Percentiles rank a stretch among this genome's conserved stretches.
Conservation (phyloP, 2,329 filamentous ascomycete genomes). For the Didymella exigua region DNA sequence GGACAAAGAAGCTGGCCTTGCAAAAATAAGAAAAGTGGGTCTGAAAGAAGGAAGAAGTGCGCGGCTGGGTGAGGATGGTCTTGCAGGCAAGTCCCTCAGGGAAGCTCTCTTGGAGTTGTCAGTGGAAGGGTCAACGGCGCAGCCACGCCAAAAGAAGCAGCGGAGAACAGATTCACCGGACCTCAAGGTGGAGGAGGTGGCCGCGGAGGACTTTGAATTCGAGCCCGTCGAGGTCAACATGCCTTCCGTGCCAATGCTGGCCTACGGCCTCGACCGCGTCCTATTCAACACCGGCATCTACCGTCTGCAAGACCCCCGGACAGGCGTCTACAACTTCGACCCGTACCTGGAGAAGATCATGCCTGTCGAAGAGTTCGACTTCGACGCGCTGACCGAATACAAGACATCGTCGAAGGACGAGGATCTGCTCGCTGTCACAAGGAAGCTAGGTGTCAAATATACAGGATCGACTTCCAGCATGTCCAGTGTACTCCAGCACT, state of each 20-base stretch:
- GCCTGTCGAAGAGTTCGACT: conserved; percentile 92
- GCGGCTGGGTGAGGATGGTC: neutral
- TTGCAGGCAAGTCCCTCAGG: conserved; percentile 24
- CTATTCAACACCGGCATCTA: conserved; percentile 91
- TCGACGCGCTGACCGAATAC: conserved; percentile 81
- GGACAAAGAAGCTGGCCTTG: neutral
- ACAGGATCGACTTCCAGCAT: conserved; percentile 97
- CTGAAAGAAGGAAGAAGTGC: neutral
- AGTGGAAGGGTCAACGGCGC: neutral
- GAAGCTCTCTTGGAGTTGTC: conserved; percentile 28
- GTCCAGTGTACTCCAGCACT: conserved; percentile 84
- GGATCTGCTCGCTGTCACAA: conserved; percentile 71
- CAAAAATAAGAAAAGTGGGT: neutral
- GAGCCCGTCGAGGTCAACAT: conserved; percentile 52
- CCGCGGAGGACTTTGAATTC: conserved; percentile 41
- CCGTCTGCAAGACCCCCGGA: conserved; percentile 84
- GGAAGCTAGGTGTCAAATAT: conserved; percentile 74
- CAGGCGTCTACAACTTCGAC: conserved; percentile 94
- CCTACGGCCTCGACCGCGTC: conserved; percentile 82
- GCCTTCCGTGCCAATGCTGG: conserved; percentile 65
- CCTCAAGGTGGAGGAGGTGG: conserved; percentile 32
- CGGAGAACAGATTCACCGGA: conserved; percentile 5
- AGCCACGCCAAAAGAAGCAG: conserved; percentile 14
- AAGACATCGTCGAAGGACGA: conserved; percentile 88
- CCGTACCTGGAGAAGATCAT: conserved; percentile 92